phyloP scores from a whole-genome alignment of 2,329 filamentous ascomycete species.

The Nigrospora osmanthi region DNA sequence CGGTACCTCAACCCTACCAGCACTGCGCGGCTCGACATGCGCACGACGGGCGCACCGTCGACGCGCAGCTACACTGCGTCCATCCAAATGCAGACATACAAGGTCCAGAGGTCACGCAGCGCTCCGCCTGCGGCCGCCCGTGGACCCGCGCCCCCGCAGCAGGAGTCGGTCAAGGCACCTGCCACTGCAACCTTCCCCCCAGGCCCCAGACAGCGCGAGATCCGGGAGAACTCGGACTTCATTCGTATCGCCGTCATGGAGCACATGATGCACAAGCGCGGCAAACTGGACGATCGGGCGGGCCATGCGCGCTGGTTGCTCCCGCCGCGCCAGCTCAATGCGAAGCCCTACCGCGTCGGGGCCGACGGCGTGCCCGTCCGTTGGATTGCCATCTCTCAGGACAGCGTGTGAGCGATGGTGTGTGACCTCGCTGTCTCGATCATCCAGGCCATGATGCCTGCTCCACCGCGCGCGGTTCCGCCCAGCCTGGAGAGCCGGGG shows the following conservation, averaged over 20 bases:
- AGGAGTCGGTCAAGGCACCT: slow-evolving; percentile 18
- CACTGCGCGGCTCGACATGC: slow-evolving; percentile 35
- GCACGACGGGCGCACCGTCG: slow-evolving; percentile 11
- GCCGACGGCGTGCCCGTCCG: slow-evolving; percentile 50
- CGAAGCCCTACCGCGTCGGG: slow-evolving; percentile 47
- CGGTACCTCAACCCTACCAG: slow-evolving; percentile 61
- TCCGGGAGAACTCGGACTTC: slow-evolving; percentile 64
- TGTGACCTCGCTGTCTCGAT: too few relatives aligned
- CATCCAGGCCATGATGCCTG: too few relatives aligned
- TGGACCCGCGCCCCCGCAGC: slow-evolving; percentile 11
- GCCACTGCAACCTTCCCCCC: slow-evolving; percentile 29
- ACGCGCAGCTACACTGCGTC: slow-evolving; percentile 51
- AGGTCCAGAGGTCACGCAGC: slow-evolving; percentile 42
- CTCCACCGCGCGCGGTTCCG: too few relatives aligned
- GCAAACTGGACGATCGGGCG: slow-evolving; percentile 60
- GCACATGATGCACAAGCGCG: slow-evolving; percentile 61
- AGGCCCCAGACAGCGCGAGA: slow-evolving; percentile 53
- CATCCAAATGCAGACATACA: slow-evolving; percentile 67
- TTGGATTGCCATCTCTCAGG: slow-evolving; percentile 39
- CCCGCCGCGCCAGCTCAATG: slow-evolving; percentile 51
- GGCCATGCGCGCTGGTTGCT: slow-evolving; percentile 60
- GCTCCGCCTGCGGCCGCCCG: slow-evolving; percentile 13
- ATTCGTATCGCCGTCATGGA: slow-evolving; percentile 66
- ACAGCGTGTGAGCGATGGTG: neutral
- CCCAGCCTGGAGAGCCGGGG: too few relatives aligned